Base-by-base conservation (phyloP, 208 protist species). In the Trypanosoma theileri region DNA sequence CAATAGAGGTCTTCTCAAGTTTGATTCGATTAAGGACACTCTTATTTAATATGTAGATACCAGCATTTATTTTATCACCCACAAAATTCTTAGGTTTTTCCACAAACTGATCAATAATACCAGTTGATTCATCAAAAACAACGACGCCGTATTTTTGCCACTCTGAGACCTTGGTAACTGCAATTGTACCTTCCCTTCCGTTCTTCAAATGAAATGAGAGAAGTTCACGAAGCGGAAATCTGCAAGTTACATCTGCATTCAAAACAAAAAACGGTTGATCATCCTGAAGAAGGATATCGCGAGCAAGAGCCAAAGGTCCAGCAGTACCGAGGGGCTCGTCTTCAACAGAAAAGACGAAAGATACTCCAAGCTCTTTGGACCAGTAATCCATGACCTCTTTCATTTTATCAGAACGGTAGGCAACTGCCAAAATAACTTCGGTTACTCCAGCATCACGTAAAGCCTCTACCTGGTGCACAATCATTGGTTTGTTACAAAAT, bases 71-170 rank as follows among this genome's bases (percentile, higher is more conserved):
- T 53, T 85, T 85, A 73, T 99, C 97, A 28, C 97, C 96, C 0
- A 99, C 96, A 71, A 98, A 99, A 61, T 84, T 70, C 69, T 93
- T 77, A 22, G 97, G 97, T 77, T 99, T 99, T 72, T 99, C 97
- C n/a, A 98, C 92, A 77, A 99, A 99, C 17, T 84, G 82, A 59
- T 90, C 68, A 63, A 99, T 98, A 59, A 84, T 26, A 56, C 91
- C 87, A 13, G 48, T 92, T 28, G 81, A 69, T 40, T 93, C 86
- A 59, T 98, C 89, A 74, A 91, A 92, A 6, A 99, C 91, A 9
- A 99, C 96, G 8, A 99, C 98, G 69, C 98, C 98, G 82, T 99
- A 99, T 80, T 98, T 98, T 48, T 95, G 90, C 73, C 98, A 98
- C 61, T 99, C 98, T 31, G 86, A 86, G 4, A 99, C 98, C 77